Evolutionary conservation across 805 yeast genomes (phyloP), one percentile per base, ranked within the genome.

Genomic region (Ogataea ganodermae): DNA sequence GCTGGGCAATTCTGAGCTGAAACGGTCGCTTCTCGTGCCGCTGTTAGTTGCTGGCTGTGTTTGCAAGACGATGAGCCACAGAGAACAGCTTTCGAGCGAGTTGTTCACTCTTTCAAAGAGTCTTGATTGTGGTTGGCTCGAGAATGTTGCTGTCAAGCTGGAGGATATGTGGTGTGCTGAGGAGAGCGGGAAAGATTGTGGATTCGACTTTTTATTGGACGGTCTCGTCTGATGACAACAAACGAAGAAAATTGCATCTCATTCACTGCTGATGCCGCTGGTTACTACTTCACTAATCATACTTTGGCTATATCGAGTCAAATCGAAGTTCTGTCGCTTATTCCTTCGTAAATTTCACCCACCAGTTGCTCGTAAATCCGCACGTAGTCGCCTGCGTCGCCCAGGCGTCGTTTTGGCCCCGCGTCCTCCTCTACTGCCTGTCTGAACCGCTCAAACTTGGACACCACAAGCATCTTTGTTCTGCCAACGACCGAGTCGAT

Each of bases 321-420:
- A 16, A 62, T 57, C 8, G 71, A 67, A 3, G 67, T 65, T 21
- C 70, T 52, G 48, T 66, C 70, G 21, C 59, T 51, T 17, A 68
- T 56, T 1, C 71, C 72, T 44, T 69, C 72, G 46, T 67, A 69
- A 8, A 63, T 49, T 44, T 68, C 70, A 6, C 73, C 73, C 2
- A 68, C 51, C 16, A 51, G 51, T 13, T 53, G 55, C 43, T 67
- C 70, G 43, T 56, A 61, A 12, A 24, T 13, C 7, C 28, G 28
- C 37, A 61, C 7, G 36, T 44, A 44, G 12, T 44, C 49, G 4
- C 44, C 49, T 18, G 41, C 18, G 10, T 12, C 22, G 21, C 6
- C 35, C 49, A 4, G 14, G 26, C n/a, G n/a, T 22, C 22, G 52
- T 44, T 49, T 46, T 42, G 28, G 45, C 49, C 21, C 13, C 43